These are phyloP conservation scores for Hippophae rhamnoides DNA, from an alignment of 306 rosid genomes.

Conservation along the genomic window DNA sequence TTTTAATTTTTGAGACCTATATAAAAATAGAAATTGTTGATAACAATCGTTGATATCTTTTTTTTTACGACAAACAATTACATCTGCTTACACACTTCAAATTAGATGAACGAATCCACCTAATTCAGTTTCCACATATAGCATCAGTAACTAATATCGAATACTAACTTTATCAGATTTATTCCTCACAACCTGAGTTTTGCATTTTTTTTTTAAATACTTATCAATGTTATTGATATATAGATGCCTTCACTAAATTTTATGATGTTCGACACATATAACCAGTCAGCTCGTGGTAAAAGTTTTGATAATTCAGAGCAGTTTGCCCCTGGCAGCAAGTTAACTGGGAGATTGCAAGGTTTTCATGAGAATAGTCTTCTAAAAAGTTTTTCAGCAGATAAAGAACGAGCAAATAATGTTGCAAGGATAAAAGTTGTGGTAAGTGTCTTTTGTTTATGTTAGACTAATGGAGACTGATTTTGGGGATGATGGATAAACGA, in stretches of 20 bases:
- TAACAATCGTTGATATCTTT: no score
- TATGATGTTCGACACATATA: conserved; percentile 20
- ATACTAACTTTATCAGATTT: no score
- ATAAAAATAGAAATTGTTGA: no score
- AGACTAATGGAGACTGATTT: not conserved
- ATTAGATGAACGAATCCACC: no score
- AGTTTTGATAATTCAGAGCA: conserved; percentile 44
- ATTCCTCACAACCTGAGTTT: no score
- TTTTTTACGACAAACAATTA: no score
- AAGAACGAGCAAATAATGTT: conserved; percentile 64
- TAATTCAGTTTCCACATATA: no score
- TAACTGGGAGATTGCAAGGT: conserved; percentile 36
- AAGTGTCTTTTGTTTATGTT: conserved; percentile 21
- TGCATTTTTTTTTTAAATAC: not conserved
- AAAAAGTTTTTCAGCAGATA: conserved; percentile 51
- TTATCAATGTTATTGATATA: conserved; percentile 16
- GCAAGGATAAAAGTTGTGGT: conserved; percentile 89
- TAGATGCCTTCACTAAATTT: conserved; percentile 28
- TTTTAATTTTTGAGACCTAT: no score
- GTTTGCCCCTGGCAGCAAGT: conserved; percentile 27
- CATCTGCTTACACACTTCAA: no score
- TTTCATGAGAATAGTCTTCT: conserved; percentile 42
- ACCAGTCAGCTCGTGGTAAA: conserved; percentile 27
- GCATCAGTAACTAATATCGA: no score
- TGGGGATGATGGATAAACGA: no score